phyloP scores from a whole-genome alignment of 1,284 basidiomycete species.

The Tilletia caries region DNA sequence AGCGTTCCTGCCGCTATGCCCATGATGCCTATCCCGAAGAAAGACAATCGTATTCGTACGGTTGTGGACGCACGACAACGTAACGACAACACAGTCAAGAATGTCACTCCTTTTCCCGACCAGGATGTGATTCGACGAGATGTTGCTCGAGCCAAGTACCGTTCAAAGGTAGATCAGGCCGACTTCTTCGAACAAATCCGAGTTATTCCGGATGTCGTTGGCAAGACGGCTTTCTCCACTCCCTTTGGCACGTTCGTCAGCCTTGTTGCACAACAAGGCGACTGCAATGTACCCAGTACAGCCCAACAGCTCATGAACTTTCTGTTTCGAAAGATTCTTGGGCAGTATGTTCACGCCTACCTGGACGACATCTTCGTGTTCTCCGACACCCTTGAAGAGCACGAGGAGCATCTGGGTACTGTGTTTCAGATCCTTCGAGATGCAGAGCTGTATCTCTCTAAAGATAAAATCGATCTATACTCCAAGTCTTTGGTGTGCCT shows the following conservation, averaged over 20 bases:
- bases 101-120: conserved; percentile 54
- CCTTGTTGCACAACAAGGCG: conserved; percentile 52
- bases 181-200: conserved; percentile 53
- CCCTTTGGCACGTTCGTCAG: conserved; percentile 26
- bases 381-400: conserved; percentile 44
- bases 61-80: conserved; percentile 58
- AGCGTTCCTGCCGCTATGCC: not conserved
- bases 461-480: conserved; percentile 4
- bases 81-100: conserved; percentile 56
- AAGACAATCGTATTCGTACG: conserved; percentile 55
- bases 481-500: not conserved
- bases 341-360: conserved; percentile 50
- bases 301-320: conserved; percentile 54
- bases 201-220: conserved; percentile 53
- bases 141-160: conserved; percentile 47
- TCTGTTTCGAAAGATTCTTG: conserved; percentile 49
- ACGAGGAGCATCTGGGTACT: conserved; percentile 41
- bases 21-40: conserved; percentile 57
- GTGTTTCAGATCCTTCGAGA: not conserved
- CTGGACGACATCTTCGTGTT: conserved; percentile 55
- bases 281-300: conserved; percentile 52
- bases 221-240: conserved; percentile 45
- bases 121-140: conserved; percentile 55
- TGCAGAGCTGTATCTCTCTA: not conserved
- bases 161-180: conserved; percentile 54